Evolutionary conservation across 257 asterid genomes (phyloP), one percentile per base, ranked within the genome.

Genomic region (Nicotiana attenuata): DNA sequence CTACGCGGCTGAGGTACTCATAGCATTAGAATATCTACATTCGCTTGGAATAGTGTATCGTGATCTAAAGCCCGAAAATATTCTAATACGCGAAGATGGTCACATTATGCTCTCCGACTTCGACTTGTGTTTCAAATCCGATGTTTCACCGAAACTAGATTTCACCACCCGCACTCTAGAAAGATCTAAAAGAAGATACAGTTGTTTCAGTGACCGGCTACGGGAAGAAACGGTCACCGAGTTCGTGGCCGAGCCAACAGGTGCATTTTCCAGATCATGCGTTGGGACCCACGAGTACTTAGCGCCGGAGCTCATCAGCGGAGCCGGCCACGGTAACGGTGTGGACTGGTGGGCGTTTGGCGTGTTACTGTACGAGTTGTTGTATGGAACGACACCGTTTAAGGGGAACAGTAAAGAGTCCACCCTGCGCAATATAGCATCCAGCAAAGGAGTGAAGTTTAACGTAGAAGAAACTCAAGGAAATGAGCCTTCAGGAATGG

Each of bases 261-360:
- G 87, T 35, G 98, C 99, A 76, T 93, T 92, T 83, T 95, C 98
- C 0, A 88, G 88, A 78, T 95, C 98, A 5, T 93, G 98, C 77
- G 98, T 95, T 1, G 98, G 98, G 1, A 93, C 98, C 4, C 99
- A 93, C 75, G 99, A 95, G 87, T 95, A 95, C 81, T 53, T 95
- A 11, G 93, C 97, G 65, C 98, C 99, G 76, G 98, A 95, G 86
- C 3, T 95, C 11, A 91, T 95, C 0, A 53, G 68, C 78, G 95
- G 98, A 0, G 82, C 82, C 87, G 99, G 99, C 22, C 98, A 93
- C 83, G 97, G 99, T 0, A 95, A 91, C 85, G 97, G 99, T 0
- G 99, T 95, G 1, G 99, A 95, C 65, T 95, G 98, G 99, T 95
- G 99, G 98, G 99, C 97, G 0, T 93, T 95, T 29, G 98, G 99